Percentiles rank a stretch among this genome's conserved stretches.
Evolutionary conservation across 345 rosid species (phyloP).

Genomic region (Heritiera fomes): DNA sequence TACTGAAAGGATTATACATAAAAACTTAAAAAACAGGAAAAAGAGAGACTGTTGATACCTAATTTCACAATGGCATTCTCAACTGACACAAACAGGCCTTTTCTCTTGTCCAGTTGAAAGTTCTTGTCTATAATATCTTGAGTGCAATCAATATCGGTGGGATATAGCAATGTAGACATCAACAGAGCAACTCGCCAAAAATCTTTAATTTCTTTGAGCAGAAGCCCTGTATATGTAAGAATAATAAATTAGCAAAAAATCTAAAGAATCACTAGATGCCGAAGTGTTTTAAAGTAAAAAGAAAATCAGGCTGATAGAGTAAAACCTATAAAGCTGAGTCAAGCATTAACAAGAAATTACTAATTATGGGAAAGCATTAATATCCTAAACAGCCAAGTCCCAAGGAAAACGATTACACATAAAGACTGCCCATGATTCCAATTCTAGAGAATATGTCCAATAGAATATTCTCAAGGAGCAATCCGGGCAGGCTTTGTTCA

Average conservation of each 20-base stretch:
- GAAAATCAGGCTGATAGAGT: background rate
- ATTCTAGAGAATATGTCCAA: background rate
- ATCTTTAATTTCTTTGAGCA: conserved; percentile 77
- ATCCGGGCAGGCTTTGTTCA: background rate
- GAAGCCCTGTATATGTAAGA: conserved; percentile 51
- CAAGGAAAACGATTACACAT: background rate
- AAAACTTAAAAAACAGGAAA: background rate
- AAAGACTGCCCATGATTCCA: background rate
- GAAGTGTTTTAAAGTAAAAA: background rate
- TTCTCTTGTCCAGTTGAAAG: conserved; percentile 51
- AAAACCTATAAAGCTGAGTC: background rate
- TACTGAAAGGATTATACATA: background rate
- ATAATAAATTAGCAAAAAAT: background rate
- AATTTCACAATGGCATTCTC: conserved; percentile 54
- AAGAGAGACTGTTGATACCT: conserved; percentile 38
- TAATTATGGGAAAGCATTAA: background rate
- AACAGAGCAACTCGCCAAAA: conserved; percentile 83
- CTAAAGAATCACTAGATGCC: background rate
- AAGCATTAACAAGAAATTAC: background rate
- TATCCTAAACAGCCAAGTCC: background rate
- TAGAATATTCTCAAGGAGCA: background rate
- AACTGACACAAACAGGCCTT: conserved; percentile 48
- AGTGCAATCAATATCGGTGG: conserved; percentile 36
- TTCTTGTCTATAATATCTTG: conserved; percentile 35
- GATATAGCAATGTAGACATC: conserved; percentile 57